These are phyloP conservation scores for Abortiporus biennis DNA, from an alignment of 1,284 basidiomycete species.

Conservation along the genomic window DNA sequence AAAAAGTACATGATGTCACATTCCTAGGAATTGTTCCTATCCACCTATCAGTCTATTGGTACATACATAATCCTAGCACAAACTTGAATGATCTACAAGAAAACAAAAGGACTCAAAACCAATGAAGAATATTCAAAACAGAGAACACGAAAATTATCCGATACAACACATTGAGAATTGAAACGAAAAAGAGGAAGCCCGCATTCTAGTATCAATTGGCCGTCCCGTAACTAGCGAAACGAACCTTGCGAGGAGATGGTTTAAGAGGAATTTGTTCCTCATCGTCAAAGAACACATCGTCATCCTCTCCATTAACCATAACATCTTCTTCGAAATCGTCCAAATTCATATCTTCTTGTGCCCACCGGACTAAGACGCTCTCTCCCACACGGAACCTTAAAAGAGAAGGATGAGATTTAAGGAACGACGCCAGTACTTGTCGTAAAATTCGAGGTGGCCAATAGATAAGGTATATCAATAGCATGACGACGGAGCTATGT, in stretches of 20 bases:
- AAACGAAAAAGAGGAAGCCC: too few species aligned
- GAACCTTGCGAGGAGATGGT: slow-evolving; percentile 22
- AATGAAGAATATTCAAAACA: neutral
- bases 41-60: too few species aligned
- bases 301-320: slow-evolving; percentile 24
- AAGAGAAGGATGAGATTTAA: slow-evolving; percentile 21
- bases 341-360: slow-evolving; percentile 26
- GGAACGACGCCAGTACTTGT: slow-evolving; percentile 15
- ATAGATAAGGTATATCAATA: slow-evolving; percentile 20
- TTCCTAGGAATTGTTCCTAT: too few species aligned
- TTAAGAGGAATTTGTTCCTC: slow-evolving; percentile 30
- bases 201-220: too few species aligned
- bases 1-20: too few species aligned
- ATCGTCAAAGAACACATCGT: slow-evolving; percentile 7
- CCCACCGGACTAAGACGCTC: slow-evolving; percentile 28
- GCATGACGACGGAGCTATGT: slow-evolving; percentile 13
- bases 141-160: neutral
- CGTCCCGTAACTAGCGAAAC: slow-evolving; percentile 19
- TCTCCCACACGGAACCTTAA: slow-evolving; percentile 27
- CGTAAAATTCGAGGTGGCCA: slow-evolving; percentile 22
- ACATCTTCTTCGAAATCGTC: slow-evolving; percentile 26
- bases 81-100: neutral
- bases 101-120: neutral
- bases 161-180: too few species aligned
- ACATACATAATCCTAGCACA: neutral